Base-by-base conservation (phyloP, 1,284 basidiomycete species). In the Pascua sp. region DNA sequence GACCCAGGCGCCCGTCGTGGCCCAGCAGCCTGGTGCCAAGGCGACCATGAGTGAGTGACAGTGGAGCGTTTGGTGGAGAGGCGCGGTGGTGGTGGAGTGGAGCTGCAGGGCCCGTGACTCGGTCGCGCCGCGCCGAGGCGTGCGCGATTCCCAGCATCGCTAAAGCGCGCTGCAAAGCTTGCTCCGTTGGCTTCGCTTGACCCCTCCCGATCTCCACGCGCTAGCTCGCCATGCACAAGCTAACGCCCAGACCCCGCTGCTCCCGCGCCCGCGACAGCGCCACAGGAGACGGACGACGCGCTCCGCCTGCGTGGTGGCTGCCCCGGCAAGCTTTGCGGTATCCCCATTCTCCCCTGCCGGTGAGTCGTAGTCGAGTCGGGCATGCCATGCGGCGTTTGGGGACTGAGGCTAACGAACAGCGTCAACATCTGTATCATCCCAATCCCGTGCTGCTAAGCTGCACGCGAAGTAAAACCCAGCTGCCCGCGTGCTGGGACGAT, bases 311-410 rank as follows among this genome's bases (percentile, higher is more conserved):
- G 74, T 46, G 74, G 74, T 47, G 74, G 74, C 2, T 76, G 72
- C 64, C 74, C 73, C n/a, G 72, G 71, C 40, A 62, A 66, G 38
- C 60, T 74, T 59, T 76, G 73, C 48, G 72, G 72, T 49, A 65
- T 74, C 17, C 72, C 73, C n/a, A 76, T 76, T 43, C 63, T 76
- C 4, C 73, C 73, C 24, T 76, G 73, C 63, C 65, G 60, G 69
- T 72, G 53, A 65, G 70, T 62, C 36, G 37, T 47, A 13, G 8
- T 39, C 1, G 42, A 9, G 45, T 38, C 40, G 24, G 24, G 24
- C 24, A 32, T 7, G 24, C 24, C 24, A 32, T 4, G 24, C 7
- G 24, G 24, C 24, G 24, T 32, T 32, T 32, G 7, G 24, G 24
- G 24, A 7, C 24, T 32, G 16, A 13, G 17, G 13, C 16, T 55